These are phyloP conservation scores for Boletus subparvulus DNA, from an alignment of 768 basidiomycete species.

Conservation along the genomic window DNA sequence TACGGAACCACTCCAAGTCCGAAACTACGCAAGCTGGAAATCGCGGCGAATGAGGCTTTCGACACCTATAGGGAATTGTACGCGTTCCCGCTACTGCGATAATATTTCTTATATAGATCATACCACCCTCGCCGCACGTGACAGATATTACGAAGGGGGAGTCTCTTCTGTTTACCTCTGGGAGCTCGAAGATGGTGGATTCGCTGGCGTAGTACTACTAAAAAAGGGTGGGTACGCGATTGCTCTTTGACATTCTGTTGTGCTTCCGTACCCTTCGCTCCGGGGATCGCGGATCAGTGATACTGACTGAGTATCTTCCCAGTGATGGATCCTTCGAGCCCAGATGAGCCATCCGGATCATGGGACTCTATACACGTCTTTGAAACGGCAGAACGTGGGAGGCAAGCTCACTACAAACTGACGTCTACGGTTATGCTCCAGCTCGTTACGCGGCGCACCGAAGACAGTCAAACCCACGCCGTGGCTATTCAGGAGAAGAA, in stretches of 20 bases:
- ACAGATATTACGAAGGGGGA: conserved; percentile 97
- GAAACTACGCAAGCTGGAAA: conserved; percentile 87
- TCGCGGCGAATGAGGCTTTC: conserved; percentile 93
- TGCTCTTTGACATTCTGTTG: not conserved
- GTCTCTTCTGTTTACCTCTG: conserved; percentile 96
- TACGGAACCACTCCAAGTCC: conserved; percentile 85
- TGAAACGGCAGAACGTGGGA: conserved; percentile 86
- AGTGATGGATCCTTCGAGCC: conserved; percentile 60
- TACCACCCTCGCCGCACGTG: not conserved
- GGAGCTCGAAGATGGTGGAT: conserved; percentile 95
- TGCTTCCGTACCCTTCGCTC: conserved; percentile 3
- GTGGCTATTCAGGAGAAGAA: conserved; percentile 35
- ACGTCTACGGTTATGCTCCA: conserved; percentile 98
- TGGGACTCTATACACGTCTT: conserved; percentile 99
- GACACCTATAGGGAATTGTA: conserved; percentile 96
- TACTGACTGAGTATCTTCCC: conserved; percentile 5
- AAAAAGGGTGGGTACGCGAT: conserved; percentile 73
- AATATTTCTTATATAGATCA: not conserved
- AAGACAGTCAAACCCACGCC: conserved; percentile 22
- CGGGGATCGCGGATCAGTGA: not conserved
- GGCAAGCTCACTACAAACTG: conserved; percentile 94
- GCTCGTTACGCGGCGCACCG: conserved; percentile 56
- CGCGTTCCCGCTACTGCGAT: conserved; percentile 21
- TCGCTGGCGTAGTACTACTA: conserved; percentile 93
- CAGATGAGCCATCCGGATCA: conserved; percentile 72